Evolutionary conservation across 805 yeast species (phyloP).

Genomic region (Yamadazyma sp.): DNA sequence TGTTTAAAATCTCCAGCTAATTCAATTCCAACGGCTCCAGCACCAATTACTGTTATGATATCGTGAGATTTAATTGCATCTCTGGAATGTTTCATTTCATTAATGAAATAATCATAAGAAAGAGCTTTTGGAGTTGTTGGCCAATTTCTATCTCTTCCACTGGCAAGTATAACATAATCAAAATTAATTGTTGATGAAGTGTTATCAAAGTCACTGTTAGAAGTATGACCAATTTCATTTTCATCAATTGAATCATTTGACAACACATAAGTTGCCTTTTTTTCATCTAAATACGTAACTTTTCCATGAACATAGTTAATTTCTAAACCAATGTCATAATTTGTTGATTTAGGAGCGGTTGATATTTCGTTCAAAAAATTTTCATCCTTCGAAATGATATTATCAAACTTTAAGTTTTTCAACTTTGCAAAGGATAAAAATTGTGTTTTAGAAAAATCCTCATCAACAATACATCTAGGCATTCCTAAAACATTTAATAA

Average conservation of each 20-base stretch:
- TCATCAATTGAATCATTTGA: slow-evolving; percentile 4
- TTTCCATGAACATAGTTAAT: slow-evolving; percentile 31
- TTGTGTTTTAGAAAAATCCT: slow-evolving; percentile 37
- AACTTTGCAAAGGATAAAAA: slow-evolving; percentile 31
- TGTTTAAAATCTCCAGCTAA: slow-evolving; percentile 40
- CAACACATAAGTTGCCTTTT: slow-evolving; percentile 25
- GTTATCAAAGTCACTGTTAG: too few relatives aligned
- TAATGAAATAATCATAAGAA: slow-evolving; percentile 31
- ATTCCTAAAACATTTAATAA: slow-evolving; percentile 38
- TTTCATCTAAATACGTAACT: slow-evolving; percentile 23
- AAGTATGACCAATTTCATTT: too few relatives aligned
- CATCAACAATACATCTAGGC: slow-evolving; percentile 37
- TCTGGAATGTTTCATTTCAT: slow-evolving; percentile 40
- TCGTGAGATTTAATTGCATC: slow-evolving; percentile 29
- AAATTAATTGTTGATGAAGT: slow-evolving; percentile 27
- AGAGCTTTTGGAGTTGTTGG: slow-evolving; percentile 51
- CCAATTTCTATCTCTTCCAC: slow-evolving; percentile 52
- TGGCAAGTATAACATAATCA: slow-evolving; percentile 46
- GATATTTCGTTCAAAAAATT: slow-evolving; percentile 11
- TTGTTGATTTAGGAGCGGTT: slow-evolving; percentile 4
- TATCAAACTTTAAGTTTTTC: slow-evolving; percentile 26
- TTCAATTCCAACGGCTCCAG: slow-evolving; percentile 44
- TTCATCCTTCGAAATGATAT: slow-evolving; percentile 22
- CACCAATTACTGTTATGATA: slow-evolving; percentile 42
- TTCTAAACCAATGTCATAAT: slow-evolving; percentile 6